Evolutionary conservation across 108 stramenopile genomes (phyloP).

Genomic region (Cylindrotheca closterium): DNA sequence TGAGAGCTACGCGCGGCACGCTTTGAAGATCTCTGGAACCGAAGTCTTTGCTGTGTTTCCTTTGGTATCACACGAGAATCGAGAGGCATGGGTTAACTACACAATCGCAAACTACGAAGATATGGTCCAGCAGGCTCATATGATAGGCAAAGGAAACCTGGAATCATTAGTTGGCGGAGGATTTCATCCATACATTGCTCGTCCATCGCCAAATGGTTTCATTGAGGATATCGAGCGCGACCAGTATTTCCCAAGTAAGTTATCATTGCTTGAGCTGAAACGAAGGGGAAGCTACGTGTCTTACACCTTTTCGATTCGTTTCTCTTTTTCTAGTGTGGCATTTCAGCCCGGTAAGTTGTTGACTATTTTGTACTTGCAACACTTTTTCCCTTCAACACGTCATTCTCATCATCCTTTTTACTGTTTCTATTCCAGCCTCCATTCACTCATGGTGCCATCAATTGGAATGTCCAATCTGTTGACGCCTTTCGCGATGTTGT

Average conservation of each 20-base stretch:
- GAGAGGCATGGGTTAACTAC: slow-evolving; percentile 5
- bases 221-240: background rate
- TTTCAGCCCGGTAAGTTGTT: too few relatives aligned
- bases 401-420: too few relatives aligned
- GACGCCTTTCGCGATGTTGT: background rate
- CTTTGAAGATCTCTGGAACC: background rate
- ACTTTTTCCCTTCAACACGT: too few relatives aligned
- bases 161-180: background rate
- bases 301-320: too few relatives aligned
- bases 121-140: background rate
- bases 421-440: slow-evolving; percentile 11
- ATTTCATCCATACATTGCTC: background rate
- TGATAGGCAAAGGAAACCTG: slow-evolving; percentile 5
- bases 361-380: too few relatives aligned
- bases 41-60: slow-evolving; percentile 1
- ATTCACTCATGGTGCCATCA: background rate
- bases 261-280: too few relatives aligned
- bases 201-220: background rate
- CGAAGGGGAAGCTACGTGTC: too few relatives aligned
- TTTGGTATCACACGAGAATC: slow-evolving; percentile 3
- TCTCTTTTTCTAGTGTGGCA: too few relatives aligned
- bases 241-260: slow-evolving; percentile 7
- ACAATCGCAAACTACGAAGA: background rate
- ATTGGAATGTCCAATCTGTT: slow-evolving; percentile 11
- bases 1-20: background rate